These are phyloP conservation scores for Tilletia walkeri DNA, from an alignment of 1,284 basidiomycete genomes.

Conservation along the genomic window DNA sequence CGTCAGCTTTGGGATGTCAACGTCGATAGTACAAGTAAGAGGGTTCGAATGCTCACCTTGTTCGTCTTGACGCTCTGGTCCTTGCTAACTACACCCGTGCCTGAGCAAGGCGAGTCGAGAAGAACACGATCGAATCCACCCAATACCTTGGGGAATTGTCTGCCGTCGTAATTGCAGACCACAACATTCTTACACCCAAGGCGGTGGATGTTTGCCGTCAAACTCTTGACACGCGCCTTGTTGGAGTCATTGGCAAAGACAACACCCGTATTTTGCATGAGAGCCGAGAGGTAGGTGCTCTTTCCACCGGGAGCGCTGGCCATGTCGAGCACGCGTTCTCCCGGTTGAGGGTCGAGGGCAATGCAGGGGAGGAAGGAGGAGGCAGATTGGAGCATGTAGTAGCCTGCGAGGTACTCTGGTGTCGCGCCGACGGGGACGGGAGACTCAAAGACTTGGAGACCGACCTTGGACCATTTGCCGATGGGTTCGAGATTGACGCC, in stretches of 20 bases:
- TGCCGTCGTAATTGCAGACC: constrained; percentile 93
- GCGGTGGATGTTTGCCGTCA: constrained; percentile 93
- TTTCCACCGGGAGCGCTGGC: constrained; percentile 97
- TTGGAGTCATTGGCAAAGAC: constrained; percentile 98
- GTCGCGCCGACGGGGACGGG: constrained; percentile 89
- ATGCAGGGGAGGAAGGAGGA: constrained; percentile 99
- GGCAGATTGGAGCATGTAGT: constrained; percentile 99
- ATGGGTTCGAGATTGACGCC: constrained; percentile 91
- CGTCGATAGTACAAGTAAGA: constrained; percentile 20
- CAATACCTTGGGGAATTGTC: constrained; percentile 99
- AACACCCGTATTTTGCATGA: constrained; percentile 94
- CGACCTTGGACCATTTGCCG: constrained; percentile 98
- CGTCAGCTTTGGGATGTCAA: neutral
- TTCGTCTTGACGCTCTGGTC: constrained; percentile 96
- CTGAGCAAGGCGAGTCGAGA: constrained; percentile 94
- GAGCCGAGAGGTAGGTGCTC: constrained; percentile 66
- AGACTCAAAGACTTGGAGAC: constrained; percentile 95
- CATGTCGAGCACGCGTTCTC: constrained; percentile 96
- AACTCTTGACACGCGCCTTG: constrained; percentile 89
- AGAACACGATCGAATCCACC: constrained; percentile 96
- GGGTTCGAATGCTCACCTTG: constrained; percentile 64
- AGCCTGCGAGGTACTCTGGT: constrained; percentile 96
- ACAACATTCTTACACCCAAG: constrained; percentile 98
- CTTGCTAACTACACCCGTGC: constrained; percentile 97
- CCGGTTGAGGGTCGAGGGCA: constrained; percentile 84